phyloP scores from a whole-genome alignment of 2,329 filamentous ascomycete genomes.

The Neodidymelliopsis sp. region DNA sequence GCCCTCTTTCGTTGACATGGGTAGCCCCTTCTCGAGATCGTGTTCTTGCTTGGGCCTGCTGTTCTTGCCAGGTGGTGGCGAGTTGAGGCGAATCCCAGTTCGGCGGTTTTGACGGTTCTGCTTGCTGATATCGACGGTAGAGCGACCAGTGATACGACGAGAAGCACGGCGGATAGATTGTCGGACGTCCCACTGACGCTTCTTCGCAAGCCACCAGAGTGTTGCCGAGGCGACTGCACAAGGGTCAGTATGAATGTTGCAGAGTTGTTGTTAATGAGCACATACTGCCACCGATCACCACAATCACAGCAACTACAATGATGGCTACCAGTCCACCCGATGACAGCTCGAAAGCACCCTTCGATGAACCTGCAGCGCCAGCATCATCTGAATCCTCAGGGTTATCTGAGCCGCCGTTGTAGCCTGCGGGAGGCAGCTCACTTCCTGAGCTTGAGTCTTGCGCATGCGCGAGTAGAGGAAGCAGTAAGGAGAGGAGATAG shows the following conservation, averaged over 20 bases:
- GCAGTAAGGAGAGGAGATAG: conserved; percentile 32
- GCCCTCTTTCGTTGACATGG: conserved; percentile 29
- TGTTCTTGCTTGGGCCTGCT: conserved; percentile 29
- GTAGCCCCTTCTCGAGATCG: conserved; percentile 47
- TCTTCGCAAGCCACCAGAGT: conserved; percentile 83
- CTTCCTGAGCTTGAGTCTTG: conserved; percentile 31
- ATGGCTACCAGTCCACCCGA: conserved; percentile 76
- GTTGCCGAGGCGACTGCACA: conserved; percentile 66
- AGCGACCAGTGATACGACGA: conserved; percentile 54
- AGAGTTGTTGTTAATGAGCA: conserved; percentile 1
- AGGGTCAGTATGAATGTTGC: conserved; percentile 18
- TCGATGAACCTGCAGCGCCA: conserved; percentile 71
- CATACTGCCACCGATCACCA: conserved; percentile 70
- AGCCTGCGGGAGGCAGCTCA: conserved; percentile 37
- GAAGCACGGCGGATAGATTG: conserved; percentile 73
- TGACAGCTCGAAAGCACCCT: conserved; percentile 69
- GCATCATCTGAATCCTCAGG: conserved; percentile 51
- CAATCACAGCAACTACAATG: conserved; percentile 72
- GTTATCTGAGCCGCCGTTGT: conserved; percentile 49
- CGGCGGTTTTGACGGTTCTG: conserved; percentile 45
- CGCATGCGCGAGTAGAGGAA: conserved; percentile 40
- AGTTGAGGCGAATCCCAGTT: conserved; percentile 46
- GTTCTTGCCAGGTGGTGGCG: conserved; percentile 40
- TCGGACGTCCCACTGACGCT: conserved; percentile 81
- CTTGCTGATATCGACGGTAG: conserved; percentile 32